Conservation (phyloP, 768 basidiomycete genomes). For the Lentinula lateritia region DNA sequence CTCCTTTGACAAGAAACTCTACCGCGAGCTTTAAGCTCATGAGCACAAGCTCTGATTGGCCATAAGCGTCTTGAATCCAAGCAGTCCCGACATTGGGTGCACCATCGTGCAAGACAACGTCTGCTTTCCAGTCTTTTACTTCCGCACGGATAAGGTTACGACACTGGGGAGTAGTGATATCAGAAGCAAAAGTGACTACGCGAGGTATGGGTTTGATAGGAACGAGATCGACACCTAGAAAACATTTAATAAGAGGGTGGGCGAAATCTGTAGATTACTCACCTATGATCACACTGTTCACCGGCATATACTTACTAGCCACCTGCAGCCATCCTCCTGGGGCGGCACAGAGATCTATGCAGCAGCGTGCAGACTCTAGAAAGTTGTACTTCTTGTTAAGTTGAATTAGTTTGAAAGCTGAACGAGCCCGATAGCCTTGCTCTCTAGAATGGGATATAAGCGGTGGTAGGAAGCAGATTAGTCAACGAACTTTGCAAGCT, state of each 20-base stretch:
- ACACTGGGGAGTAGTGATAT: slow-evolving; percentile 92
- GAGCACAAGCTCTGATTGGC: slow-evolving; percentile 93
- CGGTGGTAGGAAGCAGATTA: neutral
- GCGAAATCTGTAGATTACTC: neutral
- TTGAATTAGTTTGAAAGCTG: slow-evolving; percentile 98
- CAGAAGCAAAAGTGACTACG: slow-evolving; percentile 85
- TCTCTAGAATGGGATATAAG: slow-evolving; percentile 52
- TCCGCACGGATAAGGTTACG: slow-evolving; percentile 80
- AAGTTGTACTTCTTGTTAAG: slow-evolving; percentile 97
- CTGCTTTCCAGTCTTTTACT: slow-evolving; percentile 98
- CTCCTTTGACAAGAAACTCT: slow-evolving; percentile 89
- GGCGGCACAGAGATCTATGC: slow-evolving; percentile 96
- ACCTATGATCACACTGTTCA: slow-evolving; percentile 46
- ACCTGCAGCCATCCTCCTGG: slow-evolving; percentile 99
- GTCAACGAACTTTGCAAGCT: slow-evolving; percentile 75
- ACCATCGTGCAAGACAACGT: slow-evolving; percentile 97
- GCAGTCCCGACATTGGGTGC: slow-evolving; percentile 99
- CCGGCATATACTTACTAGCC: slow-evolving; percentile 95
- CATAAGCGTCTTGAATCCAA: slow-evolving; percentile 98
- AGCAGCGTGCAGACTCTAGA: slow-evolving; percentile 83
- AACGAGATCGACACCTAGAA: slow-evolving; percentile 86
- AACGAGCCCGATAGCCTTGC: slow-evolving; percentile 99
- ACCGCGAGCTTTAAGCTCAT: slow-evolving; percentile 94
- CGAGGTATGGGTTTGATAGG: slow-evolving; percentile 94
- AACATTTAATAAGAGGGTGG: slow-evolving; percentile 6